These are phyloP conservation scores for Russula lepida DNA, from an alignment of 768 basidiomycete genomes.

Conservation along the genomic window DNA sequence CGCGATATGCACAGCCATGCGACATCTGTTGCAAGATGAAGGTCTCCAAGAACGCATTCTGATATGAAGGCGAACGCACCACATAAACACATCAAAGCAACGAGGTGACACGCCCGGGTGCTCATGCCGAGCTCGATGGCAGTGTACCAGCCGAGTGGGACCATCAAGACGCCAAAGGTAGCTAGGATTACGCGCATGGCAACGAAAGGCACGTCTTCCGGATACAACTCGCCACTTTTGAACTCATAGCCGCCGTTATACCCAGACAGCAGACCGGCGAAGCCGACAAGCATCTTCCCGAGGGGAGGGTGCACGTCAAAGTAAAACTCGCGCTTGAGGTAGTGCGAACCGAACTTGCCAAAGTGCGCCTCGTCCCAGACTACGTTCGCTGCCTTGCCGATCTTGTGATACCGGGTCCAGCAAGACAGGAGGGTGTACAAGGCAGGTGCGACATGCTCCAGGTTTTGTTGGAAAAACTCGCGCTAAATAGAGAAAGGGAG, in stretches of 20 bases:
- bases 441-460: constrained; percentile 67
- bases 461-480: constrained; percentile 74
- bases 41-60: not conserved
- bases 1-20: constrained; percentile 96
- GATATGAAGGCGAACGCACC: constrained; percentile 41
- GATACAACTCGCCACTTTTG: constrained; percentile 84
- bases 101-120: constrained; percentile 80
- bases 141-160: constrained; percentile 95
- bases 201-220: constrained; percentile 78
- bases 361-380: constrained; percentile 99
- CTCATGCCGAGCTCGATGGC: constrained; percentile 91
- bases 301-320: constrained; percentile 98
- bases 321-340: constrained; percentile 98
- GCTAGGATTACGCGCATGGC: constrained; percentile 95
- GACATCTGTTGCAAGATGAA: constrained; percentile 51
- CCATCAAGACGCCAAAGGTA: constrained; percentile 89
- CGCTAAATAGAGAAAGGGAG: constrained; percentile 32
- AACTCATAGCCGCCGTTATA: constrained; percentile 92
- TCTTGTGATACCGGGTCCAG: constrained; percentile 91
- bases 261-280: constrained; percentile 84
- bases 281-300: constrained; percentile 97
- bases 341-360: constrained; percentile 97
- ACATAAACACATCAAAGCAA: constrained; percentile 86
- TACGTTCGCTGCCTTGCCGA: constrained; percentile 77
- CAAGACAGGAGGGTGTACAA: constrained; percentile 91